Evolutionary conservation across 2,329 filamentous ascomycete species (phyloP).

Genomic region (Penicillium hordei): DNA sequence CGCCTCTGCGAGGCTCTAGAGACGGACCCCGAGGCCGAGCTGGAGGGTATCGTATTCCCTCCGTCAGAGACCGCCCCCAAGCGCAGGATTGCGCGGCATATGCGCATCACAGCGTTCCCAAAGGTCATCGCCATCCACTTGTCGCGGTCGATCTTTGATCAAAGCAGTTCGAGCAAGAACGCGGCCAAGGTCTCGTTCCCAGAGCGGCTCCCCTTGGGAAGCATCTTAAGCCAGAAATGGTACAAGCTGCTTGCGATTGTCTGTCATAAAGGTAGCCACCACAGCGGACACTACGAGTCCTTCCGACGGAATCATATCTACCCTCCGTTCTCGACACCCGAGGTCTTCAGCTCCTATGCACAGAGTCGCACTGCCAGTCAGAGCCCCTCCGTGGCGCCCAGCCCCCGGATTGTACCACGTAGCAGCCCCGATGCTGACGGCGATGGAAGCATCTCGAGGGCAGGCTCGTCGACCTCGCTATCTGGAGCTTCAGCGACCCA

Average conservation of each 20-base stretch:
- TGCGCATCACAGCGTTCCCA: constrained; percentile 82
- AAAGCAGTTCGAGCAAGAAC: constrained; percentile 82
- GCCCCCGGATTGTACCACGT: constrained; percentile 47
- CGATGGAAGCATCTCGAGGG: constrained; percentile 32
- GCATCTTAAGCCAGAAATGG: constrained; percentile 71
- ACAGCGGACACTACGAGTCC: constrained; percentile 95
- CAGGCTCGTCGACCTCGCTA: constrained; percentile 36
- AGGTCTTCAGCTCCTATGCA: constrained; percentile 72
- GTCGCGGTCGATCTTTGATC: constrained; percentile 87
- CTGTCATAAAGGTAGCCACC: constrained; percentile 91
- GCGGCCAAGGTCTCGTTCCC: constrained; percentile 91
- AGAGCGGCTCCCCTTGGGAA: constrained; percentile 78
- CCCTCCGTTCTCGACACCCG: constrained; percentile 77
- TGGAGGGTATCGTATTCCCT: constrained; percentile 71
- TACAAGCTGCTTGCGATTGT: constrained; percentile 87
- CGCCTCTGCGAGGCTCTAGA: constrained; percentile 69
- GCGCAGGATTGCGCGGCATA: constrained; percentile 81
- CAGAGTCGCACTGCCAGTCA: constrained; percentile 61
- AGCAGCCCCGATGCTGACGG: constrained; percentile 32
- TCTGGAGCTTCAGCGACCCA: constrained; percentile 28
- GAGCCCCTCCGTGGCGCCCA: constrained; percentile 50
- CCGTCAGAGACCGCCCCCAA: constrained; percentile 73
- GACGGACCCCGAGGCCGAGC: constrained; percentile 76
- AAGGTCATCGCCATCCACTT: constrained; percentile 89
- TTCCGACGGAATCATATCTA: constrained; percentile 83